A percentile compares a stretch with the other conserved stretches of the same genome.
Conservation (phyloP, 371 early-diverging fungal genomes). For the Zychaea mexicana region DNA sequence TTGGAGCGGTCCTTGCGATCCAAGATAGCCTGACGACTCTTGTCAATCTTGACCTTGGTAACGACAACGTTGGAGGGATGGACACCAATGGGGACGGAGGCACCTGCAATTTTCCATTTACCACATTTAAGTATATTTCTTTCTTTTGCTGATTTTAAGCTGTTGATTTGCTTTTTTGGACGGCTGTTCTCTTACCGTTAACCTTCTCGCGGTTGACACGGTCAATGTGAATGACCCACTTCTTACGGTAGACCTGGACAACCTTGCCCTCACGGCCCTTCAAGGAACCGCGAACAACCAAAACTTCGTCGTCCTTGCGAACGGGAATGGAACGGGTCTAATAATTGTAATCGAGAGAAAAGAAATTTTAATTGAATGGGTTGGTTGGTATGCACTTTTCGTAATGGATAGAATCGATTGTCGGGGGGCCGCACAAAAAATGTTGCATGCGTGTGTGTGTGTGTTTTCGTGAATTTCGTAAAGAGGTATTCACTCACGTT, state of each 20-base stretch:
- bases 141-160: no score
- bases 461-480: background rate
- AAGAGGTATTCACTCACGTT: slow-evolving; percentile 63
- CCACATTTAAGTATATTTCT: no score
- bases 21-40: slow-evolving; percentile 89
- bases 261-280: slow-evolving; percentile 99
- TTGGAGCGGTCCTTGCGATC: slow-evolving; percentile 68
- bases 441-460: background rate
- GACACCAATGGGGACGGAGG: slow-evolving; percentile 90
- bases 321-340: slow-evolving; percentile 93
- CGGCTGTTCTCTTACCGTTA: slow-evolving; percentile 70
- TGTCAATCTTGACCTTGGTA: slow-evolving; percentile 94
- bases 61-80: slow-evolving; percentile 98
- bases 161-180: no score
- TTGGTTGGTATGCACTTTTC: no score
- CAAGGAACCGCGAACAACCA: slow-evolving; percentile 91
- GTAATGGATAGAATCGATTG: no score
- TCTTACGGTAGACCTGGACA: slow-evolving; percentile 94
- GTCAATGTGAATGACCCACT: slow-evolving; percentile 98
- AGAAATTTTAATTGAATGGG: no score
- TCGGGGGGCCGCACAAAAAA: background rate
- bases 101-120: slow-evolving; percentile 20
- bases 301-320: slow-evolving; percentile 97
- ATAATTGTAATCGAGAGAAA: no score
- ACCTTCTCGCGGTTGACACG: slow-evolving; percentile 95